Evolutionary conservation across 352 stramenopile genomes (phyloP).

Genomic region (Phytophthora rubi): DNA sequence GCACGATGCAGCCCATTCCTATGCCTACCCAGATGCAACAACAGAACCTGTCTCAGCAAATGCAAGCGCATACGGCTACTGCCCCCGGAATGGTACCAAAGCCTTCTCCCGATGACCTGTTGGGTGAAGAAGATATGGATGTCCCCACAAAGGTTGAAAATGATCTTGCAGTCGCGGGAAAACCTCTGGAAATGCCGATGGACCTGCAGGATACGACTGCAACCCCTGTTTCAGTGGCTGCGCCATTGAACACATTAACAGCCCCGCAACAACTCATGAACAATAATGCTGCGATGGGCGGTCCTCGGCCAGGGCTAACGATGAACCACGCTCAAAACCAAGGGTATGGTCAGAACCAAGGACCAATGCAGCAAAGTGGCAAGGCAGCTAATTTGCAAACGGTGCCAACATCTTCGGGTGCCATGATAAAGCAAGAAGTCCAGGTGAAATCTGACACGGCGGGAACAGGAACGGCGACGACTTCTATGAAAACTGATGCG

Average conservation of each 20-base stretch:
- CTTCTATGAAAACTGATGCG: constrained; percentile 7
- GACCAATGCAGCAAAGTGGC: constrained; percentile 11
- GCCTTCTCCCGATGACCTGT: constrained; percentile 58
- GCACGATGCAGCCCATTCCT: constrained; percentile 50
- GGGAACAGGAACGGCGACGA: background rate
- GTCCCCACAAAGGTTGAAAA: constrained; percentile 33
- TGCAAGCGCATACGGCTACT: constrained; percentile 4
- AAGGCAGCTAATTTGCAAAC: constrained; percentile 6
- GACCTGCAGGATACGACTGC: constrained; percentile 54
- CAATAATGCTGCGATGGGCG: constrained; percentile 16
- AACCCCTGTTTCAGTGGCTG: constrained; percentile 29
- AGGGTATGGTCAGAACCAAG: constrained; percentile 10
- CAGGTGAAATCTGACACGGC: constrained; percentile 9
- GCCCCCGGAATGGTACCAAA: constrained; percentile 26
- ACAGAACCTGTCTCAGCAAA: constrained; percentile 32
- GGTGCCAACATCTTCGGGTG: constrained; percentile 1
- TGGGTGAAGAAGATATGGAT: constrained; percentile 58
- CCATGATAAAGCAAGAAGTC: constrained; percentile 37
- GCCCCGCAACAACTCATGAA: constrained; percentile 6
- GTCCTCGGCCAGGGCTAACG: constrained; percentile 9
- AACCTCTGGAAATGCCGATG: constrained; percentile 66
- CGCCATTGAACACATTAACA: constrained; percentile 32
- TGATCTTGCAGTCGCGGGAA: constrained; percentile 35
- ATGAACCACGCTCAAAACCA: constrained; percentile 24
- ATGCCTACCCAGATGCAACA: constrained; percentile 54